Evolutionary conservation across 2,329 filamentous ascomycete species (phyloP).

Genomic region (Aspergillus viridinutans): DNA sequence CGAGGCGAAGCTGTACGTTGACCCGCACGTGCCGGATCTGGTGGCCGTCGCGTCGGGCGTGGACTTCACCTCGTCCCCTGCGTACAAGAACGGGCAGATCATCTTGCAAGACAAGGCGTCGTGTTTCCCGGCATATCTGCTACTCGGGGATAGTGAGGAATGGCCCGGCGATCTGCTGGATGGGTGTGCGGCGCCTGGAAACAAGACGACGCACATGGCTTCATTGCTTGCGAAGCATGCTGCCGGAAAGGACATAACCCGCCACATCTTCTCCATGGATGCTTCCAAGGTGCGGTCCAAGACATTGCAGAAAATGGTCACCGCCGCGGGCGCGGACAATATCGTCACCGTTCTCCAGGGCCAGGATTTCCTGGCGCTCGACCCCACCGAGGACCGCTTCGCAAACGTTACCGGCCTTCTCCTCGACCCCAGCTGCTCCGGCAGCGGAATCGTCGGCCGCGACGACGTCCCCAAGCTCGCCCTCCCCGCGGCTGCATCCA

Average conservation of each 20-base stretch:
- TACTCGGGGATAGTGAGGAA: constrained; percentile 54
- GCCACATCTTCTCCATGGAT: constrained; percentile 50
- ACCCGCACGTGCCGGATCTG: constrained; percentile 76
- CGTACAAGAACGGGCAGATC: constrained; percentile 71
- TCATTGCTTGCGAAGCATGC: constrained; percentile 55
- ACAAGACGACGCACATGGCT: constrained; percentile 93
- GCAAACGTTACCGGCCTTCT: constrained; percentile 73
- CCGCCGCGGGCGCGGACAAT: constrained; percentile 64
- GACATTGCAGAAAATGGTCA: constrained; percentile 80
- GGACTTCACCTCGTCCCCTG: constrained; percentile 67
- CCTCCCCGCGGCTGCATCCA: constrained; percentile 44
- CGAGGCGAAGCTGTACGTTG: constrained; percentile 57
- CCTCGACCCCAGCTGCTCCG: constrained; percentile 91
- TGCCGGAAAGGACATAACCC: constrained; percentile 19
- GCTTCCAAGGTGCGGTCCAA: constrained; percentile 54
- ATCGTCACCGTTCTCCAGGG: constrained; percentile 66
- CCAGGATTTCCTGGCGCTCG: constrained; percentile 76
- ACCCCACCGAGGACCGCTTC: constrained; percentile 61
- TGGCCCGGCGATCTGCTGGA: constrained; percentile 72
- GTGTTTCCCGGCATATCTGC: constrained; percentile 87
- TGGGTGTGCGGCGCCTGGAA: constrained; percentile 89
- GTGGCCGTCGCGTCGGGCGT: constrained; percentile 69
- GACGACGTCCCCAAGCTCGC: constrained; percentile 70
- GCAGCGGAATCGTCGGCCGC: constrained; percentile 87
- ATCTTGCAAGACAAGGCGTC: constrained; percentile 97